Evolutionary conservation across 2,329 filamentous ascomycete genomes (phyloP).

Genomic region (Talaromyces sp.): DNA sequence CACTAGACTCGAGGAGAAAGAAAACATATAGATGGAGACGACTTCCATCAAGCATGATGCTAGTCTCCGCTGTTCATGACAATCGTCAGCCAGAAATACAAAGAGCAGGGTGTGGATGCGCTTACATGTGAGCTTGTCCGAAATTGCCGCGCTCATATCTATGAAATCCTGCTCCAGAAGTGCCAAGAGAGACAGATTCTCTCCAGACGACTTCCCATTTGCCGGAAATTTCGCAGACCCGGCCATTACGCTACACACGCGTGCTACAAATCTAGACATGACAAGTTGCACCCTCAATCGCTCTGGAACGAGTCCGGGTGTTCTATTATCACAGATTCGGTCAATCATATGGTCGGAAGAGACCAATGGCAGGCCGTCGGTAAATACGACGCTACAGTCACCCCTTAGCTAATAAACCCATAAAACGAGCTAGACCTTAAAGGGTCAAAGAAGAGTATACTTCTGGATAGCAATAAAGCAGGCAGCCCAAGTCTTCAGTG

Average conservation of each 20-base stretch:
- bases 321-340: constrained; percentile 1
- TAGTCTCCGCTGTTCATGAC: neutral
- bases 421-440: neutral
- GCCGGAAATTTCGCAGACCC: constrained; percentile 1
- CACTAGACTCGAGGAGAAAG: constrained; percentile 6
- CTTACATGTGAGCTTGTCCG: constrained; percentile 3
- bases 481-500: constrained; percentile 17
- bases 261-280: constrained; percentile 12
- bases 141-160: neutral
- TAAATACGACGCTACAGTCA: neutral
- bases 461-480: constrained; percentile 16
- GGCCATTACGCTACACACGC: constrained; percentile 7
- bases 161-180: constrained; percentile 7
- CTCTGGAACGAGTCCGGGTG: constrained; percentile 1
- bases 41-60: constrained; percentile 5
- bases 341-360: constrained; percentile 7
- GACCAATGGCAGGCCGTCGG: constrained; percentile 1
- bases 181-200: constrained; percentile 5
- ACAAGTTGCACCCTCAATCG: constrained; percentile 8
- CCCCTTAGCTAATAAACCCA: neutral
- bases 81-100: neutral
- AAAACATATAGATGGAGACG: constrained; percentile 9
- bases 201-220: neutral
- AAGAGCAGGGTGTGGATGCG: neutral
- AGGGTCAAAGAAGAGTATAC: neutral